Evolutionary conservation across 192 early-diverging fungal genomes (phyloP).

Genomic region (Coemansia sp.): DNA sequence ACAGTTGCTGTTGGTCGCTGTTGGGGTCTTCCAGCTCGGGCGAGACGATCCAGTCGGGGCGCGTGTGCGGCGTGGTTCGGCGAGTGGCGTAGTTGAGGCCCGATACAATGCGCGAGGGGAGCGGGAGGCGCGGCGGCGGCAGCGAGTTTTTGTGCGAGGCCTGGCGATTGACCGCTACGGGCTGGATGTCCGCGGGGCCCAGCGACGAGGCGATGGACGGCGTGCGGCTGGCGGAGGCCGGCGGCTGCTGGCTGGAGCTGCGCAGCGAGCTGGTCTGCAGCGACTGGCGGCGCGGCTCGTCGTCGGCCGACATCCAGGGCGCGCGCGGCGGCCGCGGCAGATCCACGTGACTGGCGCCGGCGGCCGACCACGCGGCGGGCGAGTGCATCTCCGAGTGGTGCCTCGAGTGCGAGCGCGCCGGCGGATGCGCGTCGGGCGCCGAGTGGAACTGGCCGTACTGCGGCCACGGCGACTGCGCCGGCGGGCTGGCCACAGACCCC

Average conservation of each 20-base stretch:
- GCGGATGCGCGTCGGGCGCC: background rate
- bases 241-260: conserved; percentile 19
- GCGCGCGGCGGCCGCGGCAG: conserved; percentile 25
- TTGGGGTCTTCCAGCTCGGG: background rate
- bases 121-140: conserved; percentile 17
- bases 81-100: conserved; percentile 42
- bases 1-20: conserved; percentile 15
- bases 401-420: background rate
- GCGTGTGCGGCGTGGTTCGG: conserved; percentile 7
- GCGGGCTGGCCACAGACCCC: background rate
- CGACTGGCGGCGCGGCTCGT: background rate
- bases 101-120: conserved; percentile 30
- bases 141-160: conserved; percentile 35
- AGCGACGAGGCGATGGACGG: background rate
- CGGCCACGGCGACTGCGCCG: background rate
- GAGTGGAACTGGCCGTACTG: background rate
- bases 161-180: background rate
- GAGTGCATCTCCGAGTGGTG: background rate
- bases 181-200: background rate
- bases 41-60: background rate
- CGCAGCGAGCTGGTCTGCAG: background rate
- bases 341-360: background rate
- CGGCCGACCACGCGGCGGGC: background rate
- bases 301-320: conserved; percentile 20
- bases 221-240: background rate